phyloP scores from a whole-genome alignment of 2,329 filamentous ascomycete species.

The Colletotrichum euphorbiae region DNA sequence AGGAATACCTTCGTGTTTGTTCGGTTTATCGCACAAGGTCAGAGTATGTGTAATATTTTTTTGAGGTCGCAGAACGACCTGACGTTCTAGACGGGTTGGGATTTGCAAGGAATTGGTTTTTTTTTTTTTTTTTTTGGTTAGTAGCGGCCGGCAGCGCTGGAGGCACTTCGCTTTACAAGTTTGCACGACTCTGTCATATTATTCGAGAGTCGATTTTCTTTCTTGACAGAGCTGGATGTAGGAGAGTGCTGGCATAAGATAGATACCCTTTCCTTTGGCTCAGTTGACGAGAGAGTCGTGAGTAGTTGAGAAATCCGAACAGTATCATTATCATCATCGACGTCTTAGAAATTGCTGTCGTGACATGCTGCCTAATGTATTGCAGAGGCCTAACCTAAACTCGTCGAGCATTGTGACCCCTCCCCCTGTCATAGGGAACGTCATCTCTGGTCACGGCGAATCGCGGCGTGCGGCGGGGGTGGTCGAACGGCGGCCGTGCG shows the following conservation, averaged over 20 bases:
- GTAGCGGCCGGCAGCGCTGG: conserved; percentile 15
- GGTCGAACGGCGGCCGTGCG: background rate
- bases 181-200: background rate
- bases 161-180: conserved; percentile 12
- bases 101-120: background rate
- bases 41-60: conserved; percentile 12
- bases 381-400: background rate
- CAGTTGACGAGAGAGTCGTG: background rate
- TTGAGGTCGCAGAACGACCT: background rate
- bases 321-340: background rate
- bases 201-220: conserved; percentile 1
- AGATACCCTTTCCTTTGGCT: conserved; percentile 26
- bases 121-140: background rate
- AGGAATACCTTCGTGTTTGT: conserved; percentile 2
- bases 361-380: background rate
- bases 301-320: conserved; percentile 8
- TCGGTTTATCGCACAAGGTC: conserved; percentile 3
- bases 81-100: conserved; percentile 4
- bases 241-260: conserved; percentile 31
- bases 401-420: background rate
- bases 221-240: conserved; percentile 14
- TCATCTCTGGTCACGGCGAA: background rate
- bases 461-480: background rate
- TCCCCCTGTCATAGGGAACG: background rate
- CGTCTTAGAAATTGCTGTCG: background rate